Evolutionary conservation across 331 rosid genomes (phyloP).

Genomic region (Acacia concinna): DNA sequence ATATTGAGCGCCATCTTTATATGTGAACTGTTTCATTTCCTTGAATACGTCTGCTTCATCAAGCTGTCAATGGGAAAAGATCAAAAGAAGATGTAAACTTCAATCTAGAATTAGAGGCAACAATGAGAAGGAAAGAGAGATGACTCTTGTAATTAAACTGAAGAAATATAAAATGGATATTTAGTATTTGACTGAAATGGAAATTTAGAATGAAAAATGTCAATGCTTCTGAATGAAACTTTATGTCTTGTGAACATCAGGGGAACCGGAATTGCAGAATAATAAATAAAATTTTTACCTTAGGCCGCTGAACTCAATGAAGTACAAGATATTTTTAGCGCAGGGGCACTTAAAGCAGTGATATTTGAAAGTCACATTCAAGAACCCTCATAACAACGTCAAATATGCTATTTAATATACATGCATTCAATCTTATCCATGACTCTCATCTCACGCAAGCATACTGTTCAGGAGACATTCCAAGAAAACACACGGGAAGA

Average conservation of each 20-base stretch:
- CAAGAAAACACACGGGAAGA: background rate
- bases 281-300: background rate
- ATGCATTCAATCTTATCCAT: background rate
- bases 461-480: background rate
- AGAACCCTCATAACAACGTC: background rate
- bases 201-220: background rate
- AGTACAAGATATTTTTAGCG: background rate
- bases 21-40: conserved; percentile 60
- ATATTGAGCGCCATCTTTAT: conserved; percentile 48
- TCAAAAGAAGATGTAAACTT: conserved; percentile 5
- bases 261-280: background rate
- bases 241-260: background rate
- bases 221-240: background rate
- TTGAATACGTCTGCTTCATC: conserved; percentile 68
- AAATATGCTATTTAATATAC: background rate
- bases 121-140: background rate
- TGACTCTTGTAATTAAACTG: background rate
- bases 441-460: background rate
- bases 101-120: conserved; percentile 16
- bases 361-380: background rate
- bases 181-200: background rate
- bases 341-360: background rate
- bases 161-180: background rate
- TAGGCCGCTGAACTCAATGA: background rate
- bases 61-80: conserved; percentile 49